These are phyloP conservation scores for Torulaspora indica DNA, from an alignment of 805 yeast genomes.

Conservation along the genomic window DNA sequence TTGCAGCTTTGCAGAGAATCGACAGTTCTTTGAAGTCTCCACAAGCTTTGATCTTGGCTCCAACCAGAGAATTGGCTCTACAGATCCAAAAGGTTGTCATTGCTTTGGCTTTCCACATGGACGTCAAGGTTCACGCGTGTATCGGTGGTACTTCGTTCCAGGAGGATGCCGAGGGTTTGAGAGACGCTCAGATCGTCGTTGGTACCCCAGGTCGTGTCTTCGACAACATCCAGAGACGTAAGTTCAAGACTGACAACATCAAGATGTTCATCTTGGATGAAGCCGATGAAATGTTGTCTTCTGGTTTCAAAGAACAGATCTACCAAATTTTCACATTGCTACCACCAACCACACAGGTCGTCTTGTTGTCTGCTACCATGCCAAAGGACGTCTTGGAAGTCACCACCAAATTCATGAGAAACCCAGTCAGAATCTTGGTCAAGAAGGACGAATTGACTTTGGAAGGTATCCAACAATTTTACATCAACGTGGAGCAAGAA, in stretches of 20 bases:
- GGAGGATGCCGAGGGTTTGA: slow-evolving; percentile 81
- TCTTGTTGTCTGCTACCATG: slow-evolving; percentile 90
- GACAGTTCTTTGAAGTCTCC: slow-evolving; percentile 69
- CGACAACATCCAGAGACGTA: slow-evolving; percentile 91
- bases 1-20: slow-evolving; percentile 68
- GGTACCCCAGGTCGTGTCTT: slow-evolving; percentile 98
- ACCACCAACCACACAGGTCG: slow-evolving; percentile 86
- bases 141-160: slow-evolving; percentile 93
- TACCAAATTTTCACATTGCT: slow-evolving; percentile 82
- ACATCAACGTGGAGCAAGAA: slow-evolving; percentile 85
- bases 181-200: slow-evolving; percentile 82
- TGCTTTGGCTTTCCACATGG: slow-evolving; percentile 86
- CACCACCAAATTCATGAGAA: slow-evolving; percentile 85
- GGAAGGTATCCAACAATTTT: slow-evolving; percentile 92
- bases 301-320: slow-evolving; percentile 92
- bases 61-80: slow-evolving; percentile 94
- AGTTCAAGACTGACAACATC: slow-evolving; percentile 72
- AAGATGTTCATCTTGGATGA: slow-evolving; percentile 96
- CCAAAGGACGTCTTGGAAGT: slow-evolving; percentile 88
- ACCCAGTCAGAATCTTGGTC: slow-evolving; percentile 91
- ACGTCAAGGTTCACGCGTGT: slow-evolving; percentile 90
- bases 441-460: slow-evolving; percentile 90
- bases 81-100: slow-evolving; percentile 93
- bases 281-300: slow-evolving; percentile 90
- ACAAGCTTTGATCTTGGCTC: slow-evolving; percentile 92